A percentile compares a stretch with the other conserved stretches of the same genome.
phyloP scores from a whole-genome alignment of 1,284 basidiomycete genomes.

The Trametes sp. region DNA sequence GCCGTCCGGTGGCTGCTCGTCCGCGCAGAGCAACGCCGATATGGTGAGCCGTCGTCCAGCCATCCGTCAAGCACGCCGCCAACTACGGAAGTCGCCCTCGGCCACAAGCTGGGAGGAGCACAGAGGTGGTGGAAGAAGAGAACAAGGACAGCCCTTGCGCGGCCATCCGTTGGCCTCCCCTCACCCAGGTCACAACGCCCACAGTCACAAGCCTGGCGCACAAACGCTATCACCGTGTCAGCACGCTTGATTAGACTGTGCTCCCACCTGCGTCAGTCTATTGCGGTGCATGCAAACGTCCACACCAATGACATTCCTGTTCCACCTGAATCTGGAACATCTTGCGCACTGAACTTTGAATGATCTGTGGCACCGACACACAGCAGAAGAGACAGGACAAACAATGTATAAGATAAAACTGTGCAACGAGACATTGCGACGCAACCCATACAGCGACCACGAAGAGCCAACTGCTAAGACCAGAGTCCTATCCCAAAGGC shows the following conservation, averaged over 20 bases:
- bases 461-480: conserved; percentile 61
- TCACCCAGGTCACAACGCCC: conserved; percentile 13
- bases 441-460: conserved; percentile 68
- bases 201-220: conserved; percentile 11
- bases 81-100: neutral
- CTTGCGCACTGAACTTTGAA: too few species aligned
- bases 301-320: too few species aligned
- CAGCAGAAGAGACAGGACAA: neutral
- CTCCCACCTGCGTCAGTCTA: too few species aligned
- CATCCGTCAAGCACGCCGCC: conserved; percentile 48
- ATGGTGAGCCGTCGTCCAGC: conserved; percentile 73
- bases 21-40: conserved; percentile 71
- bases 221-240: conserved; percentile 1
- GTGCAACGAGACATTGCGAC: conserved; percentile 91
- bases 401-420: conserved; percentile 41
- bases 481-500: conserved; percentile 43
- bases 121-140: neutral
- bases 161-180: conserved; percentile 1
- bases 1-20: conserved; percentile 42
- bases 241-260: neutral
- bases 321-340: too few species aligned
- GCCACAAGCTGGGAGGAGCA: neutral
- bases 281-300: too few species aligned
- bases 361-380: too few species aligned
- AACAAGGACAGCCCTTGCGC: conserved; percentile 11